Conservation (phyloP, 305 asterid genomes). For the Solanum chacoense region DNA sequence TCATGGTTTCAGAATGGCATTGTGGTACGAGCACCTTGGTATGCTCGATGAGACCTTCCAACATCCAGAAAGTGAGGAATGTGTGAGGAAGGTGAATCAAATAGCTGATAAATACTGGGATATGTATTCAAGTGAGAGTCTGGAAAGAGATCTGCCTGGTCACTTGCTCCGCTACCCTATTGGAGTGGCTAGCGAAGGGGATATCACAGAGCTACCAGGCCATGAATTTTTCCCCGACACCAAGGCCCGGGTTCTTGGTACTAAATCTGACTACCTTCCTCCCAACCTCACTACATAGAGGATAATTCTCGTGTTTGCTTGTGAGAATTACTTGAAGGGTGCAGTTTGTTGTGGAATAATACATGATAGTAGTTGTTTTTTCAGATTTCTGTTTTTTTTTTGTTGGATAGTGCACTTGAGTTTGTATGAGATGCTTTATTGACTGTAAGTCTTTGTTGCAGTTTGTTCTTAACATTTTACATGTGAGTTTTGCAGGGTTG, state of each 20-base stretch:
- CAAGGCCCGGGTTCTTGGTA: conserved; percentile 63
- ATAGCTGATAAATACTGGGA: conserved; percentile 68
- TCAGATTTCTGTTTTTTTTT: background rate
- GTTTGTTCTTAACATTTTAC: background rate
- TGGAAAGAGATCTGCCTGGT: conserved; percentile 60
- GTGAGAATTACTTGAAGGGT: background rate
- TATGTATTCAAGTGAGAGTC: conserved; percentile 33
- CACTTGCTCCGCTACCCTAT: conserved; percentile 79
- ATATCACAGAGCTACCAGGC: conserved; percentile 50
- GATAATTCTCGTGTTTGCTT: background rate
- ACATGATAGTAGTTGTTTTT: background rate
- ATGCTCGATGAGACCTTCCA: conserved; percentile 54
- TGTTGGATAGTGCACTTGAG: background rate
- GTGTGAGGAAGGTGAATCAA: conserved; percentile 44
- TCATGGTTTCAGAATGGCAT: conserved; percentile 74
- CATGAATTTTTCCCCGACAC: conserved; percentile 66
- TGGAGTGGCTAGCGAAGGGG: conserved; percentile 39
- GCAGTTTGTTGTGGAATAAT: conserved; percentile 4
- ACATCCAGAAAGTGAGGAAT: conserved; percentile 44
- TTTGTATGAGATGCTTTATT: background rate
- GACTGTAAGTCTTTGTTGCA: background rate
- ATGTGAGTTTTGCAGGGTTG: background rate
- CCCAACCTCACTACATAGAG: conserved; percentile 69
- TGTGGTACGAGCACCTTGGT: conserved; percentile 90
- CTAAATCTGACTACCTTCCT: conserved; percentile 56